Base-by-base conservation (phyloP, 352 stramenopile genomes). In the Phytophthora agathidicida region DNA sequence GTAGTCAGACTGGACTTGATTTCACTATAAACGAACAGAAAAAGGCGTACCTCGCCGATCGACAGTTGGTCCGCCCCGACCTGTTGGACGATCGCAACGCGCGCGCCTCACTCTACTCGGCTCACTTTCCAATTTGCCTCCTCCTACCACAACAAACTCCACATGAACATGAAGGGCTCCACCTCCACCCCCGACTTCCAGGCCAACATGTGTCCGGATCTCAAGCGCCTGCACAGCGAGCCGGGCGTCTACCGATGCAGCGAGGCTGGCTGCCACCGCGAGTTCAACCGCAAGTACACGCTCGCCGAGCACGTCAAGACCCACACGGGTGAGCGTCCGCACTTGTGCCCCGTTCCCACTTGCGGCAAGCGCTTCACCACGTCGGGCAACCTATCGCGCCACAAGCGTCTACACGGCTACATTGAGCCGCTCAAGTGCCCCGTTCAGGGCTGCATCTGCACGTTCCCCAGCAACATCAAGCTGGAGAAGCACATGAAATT, bases 301-400 rank as follows among this genome's bases (percentile, higher is more conserved):
- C 78, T 88, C 52, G 83, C 60, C 5, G 77, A 88, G 51, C 80
- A 89, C 62, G 71, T 77, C 49, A 88, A 88, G 65, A 89, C 77
- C 19, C 80, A 89, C 72, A 88, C 80, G 32, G 80, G 77, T 20
- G 72, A 81, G 26, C 67, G 63, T 11, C 72, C 72, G n/a, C 63
- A 81, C 28, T 8, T 69, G 24, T 81, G 72, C 46, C 56, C 55
- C 7, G 64, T 60, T 3, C 56, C 31, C 14, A 51, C 33, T 8
- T 81, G 72, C 33, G 69, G 56, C 22, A 81, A 81, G 57, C 70
- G 71, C 38, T 81, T 81, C 50, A 81, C 50, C 27, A 81, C 72
- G 1, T 72, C 72, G 4, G 72, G 72, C 32, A 81, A 81, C 41
- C 52, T 81, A 6, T 71, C 72, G 13, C 68, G 72, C 4, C 72